Percentiles rank a stretch among this genome's conserved stretches.
Conservation (phyloP, 345 rosid species). For the Melaleuca quinquenervia region DNA sequence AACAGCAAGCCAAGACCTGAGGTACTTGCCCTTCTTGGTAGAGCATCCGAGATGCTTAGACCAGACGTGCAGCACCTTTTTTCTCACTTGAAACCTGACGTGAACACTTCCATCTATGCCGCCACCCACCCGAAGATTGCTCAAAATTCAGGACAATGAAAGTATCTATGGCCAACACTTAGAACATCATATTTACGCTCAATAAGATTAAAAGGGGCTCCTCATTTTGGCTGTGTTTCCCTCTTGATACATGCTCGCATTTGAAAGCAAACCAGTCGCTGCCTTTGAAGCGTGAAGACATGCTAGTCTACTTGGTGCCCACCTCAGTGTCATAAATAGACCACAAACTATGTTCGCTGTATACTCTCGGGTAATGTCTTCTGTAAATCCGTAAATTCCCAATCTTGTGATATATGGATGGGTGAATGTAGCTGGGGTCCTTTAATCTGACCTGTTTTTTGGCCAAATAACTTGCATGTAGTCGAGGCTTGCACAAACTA, state of each 20-base stretch:
- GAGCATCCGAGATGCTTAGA: slow-evolving; percentile 59
- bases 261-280: not conserved
- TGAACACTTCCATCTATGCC: slow-evolving; percentile 67
- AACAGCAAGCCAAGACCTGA: slow-evolving; percentile 83
- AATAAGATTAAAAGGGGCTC: not conserved
- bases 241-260: not conserved
- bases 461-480: not conserved
- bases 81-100: slow-evolving; percentile 71
- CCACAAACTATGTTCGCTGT: not conserved
- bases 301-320: not conserved
- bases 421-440: not conserved
- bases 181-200: not conserved
- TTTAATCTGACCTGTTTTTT: not conserved
- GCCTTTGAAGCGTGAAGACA: not conserved
- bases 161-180: not conserved
- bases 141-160: slow-evolving; percentile 10
- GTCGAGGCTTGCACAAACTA: not conserved
- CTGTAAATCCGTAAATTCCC: not conserved
- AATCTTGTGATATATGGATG: not conserved
- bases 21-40: slow-evolving; percentile 54
- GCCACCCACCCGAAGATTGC: slow-evolving; percentile 73
- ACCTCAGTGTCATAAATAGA: not conserved
- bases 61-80: slow-evolving; percentile 84
- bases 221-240: not conserved
- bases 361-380: not conserved